Percentiles rank a stretch among this genome's conserved stretches.
Conservation (phyloP, 768 basidiomycete species). For the Rhodotorula babjevae region DNA sequence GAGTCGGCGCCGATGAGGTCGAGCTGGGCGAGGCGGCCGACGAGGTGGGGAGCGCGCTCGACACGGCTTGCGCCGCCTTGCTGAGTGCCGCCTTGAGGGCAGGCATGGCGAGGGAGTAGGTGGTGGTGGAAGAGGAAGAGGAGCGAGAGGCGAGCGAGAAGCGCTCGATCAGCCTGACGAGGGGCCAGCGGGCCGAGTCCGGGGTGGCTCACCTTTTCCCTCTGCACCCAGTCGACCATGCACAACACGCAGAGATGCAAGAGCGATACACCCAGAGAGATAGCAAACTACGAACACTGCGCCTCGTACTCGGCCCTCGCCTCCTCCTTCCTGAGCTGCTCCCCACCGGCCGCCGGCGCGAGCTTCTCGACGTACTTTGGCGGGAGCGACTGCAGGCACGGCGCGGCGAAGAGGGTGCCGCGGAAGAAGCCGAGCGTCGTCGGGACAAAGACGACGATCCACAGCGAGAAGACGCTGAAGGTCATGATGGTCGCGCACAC, state of each 20-base stretch:
- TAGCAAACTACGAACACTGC: neutral
- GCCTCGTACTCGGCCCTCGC: neutral
- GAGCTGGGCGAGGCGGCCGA: neutral
- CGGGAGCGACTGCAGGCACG: slow-evolving; percentile 30
- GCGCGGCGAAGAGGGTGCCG: slow-evolving; percentile 34
- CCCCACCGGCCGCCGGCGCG: slow-evolving; percentile 1
- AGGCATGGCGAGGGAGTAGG: neutral
- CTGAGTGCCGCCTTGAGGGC: neutral
- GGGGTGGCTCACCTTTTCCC: neutral
- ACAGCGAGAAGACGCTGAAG: slow-evolving; percentile 34
- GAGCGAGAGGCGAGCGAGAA: neutral
- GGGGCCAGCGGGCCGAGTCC: neutral
- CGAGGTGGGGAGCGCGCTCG: neutral
- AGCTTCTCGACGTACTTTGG: slow-evolving; percentile 32
- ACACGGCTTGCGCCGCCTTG: neutral
- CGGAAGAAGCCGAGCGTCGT: slow-evolving; percentile 31
- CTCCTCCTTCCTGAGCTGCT: neutral
- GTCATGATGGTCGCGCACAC: slow-evolving; percentile 41
- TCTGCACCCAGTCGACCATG: too few species aligned
- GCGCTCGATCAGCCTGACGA: neutral
- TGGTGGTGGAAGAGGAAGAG: neutral
- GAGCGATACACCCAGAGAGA: neutral
- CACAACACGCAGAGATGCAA: neutral
- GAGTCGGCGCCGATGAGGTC: neutral
- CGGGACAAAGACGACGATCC: slow-evolving; percentile 38